phyloP scores from a whole-genome alignment of 192 early-diverging fungal species.

The Entomortierella beljakovae region DNA sequence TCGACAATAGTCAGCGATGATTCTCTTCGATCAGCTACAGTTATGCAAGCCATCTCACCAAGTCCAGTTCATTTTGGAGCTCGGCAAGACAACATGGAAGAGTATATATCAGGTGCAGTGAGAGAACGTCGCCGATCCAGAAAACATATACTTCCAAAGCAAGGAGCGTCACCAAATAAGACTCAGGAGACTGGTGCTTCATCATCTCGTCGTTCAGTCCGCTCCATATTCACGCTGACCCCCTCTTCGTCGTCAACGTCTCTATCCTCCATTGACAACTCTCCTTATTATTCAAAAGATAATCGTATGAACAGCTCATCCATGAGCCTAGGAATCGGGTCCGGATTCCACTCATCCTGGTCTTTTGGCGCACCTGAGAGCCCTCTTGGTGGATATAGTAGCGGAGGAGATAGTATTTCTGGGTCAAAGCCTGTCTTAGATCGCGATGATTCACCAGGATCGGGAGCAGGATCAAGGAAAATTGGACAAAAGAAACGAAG shows the following conservation, averaged over 20 bases:
- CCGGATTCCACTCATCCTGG: background rate
- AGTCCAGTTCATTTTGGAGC: slow-evolving; percentile 27
- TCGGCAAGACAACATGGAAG: background rate
- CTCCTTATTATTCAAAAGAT: background rate
- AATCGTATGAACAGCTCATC: background rate
- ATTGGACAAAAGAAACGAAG: slow-evolving; percentile 31
- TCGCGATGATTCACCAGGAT: background rate
- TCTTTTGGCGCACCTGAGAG: slow-evolving; percentile 25
- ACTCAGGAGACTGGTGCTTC: background rate
- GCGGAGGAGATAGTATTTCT: slow-evolving; percentile 10
- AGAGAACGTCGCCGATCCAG: background rate
- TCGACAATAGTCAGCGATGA: background rate
- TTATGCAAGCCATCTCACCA: slow-evolving; percentile 40
- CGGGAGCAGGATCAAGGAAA: background rate
- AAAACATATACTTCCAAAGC: background rate
- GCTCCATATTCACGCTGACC: slow-evolving; percentile 4
- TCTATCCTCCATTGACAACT: background rate
- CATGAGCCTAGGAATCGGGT: slow-evolving; percentile 9
- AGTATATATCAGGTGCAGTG: background rate
- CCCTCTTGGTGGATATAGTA: slow-evolving; percentile 5
- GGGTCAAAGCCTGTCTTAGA: background rate
- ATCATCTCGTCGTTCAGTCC: slow-evolving; percentile 11
- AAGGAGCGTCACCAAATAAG: slow-evolving; percentile 1
- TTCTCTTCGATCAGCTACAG: background rate
- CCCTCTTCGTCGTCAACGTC: slow-evolving; percentile 17